These are phyloP conservation scores for Puccinia coronata DNA, from an alignment of 1,284 basidiomycete species.

Conservation along the genomic window DNA sequence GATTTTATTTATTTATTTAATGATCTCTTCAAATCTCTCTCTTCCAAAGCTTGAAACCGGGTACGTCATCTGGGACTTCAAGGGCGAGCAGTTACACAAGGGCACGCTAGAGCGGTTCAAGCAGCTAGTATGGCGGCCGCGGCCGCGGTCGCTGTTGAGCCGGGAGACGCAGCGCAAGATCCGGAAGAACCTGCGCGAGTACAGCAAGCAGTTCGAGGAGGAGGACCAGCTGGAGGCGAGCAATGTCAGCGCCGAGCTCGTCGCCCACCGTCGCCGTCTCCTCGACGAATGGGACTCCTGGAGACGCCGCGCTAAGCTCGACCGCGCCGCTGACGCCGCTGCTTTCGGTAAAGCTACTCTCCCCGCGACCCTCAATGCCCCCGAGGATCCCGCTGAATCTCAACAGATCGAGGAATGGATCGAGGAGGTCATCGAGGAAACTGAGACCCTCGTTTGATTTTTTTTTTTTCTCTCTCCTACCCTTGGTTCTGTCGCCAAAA, in stretches of 20 bases:
- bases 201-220: constrained; percentile 89
- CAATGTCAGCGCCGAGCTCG: constrained; percentile 87
- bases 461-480: no score
- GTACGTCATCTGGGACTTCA: constrained; percentile 97
- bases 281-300: constrained; percentile 99
- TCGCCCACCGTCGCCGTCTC: constrained; percentile 84
- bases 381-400: constrained; percentile 37
- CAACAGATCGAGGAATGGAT: constrained; percentile 59
- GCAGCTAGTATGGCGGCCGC: constrained; percentile 97
- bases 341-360: constrained; percentile 19
- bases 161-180: constrained; percentile 88
- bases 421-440: constrained; percentile 59
- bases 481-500: no score
- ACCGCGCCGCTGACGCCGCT: background rate
- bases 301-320: constrained; percentile 59
- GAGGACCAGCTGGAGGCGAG: constrained; percentile 94
- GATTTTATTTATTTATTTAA: background rate
- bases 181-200: constrained; percentile 87
- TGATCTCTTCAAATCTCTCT: no score
- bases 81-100: constrained; percentile 85
- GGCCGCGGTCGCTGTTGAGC: constrained; percentile 80
- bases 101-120: constrained; percentile 88
- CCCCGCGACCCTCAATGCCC: background rate
- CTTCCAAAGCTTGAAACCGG: constrained; percentile 92
- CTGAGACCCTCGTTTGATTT: constrained; percentile 53